Evolutionary conservation across 495 filamentous ascomycete species (phyloP).

Genomic region (Penicillium lividum): DNA sequence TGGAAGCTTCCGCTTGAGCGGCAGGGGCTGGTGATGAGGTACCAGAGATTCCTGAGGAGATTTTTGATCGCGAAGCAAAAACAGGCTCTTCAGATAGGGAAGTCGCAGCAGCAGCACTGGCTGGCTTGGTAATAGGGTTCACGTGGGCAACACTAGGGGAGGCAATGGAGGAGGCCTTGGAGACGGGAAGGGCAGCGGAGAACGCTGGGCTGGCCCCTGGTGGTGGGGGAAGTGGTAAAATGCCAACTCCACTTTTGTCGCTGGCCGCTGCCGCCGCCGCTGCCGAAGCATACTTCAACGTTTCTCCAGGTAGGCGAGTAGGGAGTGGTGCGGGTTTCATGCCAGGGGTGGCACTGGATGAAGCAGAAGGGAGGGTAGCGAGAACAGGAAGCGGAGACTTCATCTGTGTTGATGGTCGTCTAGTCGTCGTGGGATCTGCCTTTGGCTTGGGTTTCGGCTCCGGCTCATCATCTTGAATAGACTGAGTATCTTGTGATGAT

Average conservation of each 20-base stretch:
- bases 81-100: conserved; percentile 38
- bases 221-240: conserved; percentile 86
- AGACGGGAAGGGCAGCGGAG: conserved; percentile 42
- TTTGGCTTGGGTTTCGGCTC: conserved; percentile 62
- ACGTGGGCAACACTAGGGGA: conserved; percentile 56
- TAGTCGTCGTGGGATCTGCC: conserved; percentile 46
- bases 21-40: conserved; percentile 21
- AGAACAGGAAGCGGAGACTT: conserved; percentile 91
- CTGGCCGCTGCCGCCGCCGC: conserved; percentile 93
- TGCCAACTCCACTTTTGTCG: conserved; percentile 85
- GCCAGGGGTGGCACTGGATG: conserved; percentile 63
- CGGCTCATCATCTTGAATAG: conserved; percentile 77
- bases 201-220: conserved; percentile 60
- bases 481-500: conserved; percentile 94
- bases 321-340: conserved; percentile 94
- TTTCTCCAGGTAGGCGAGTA: conserved; percentile 80
- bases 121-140: conserved; percentile 50
- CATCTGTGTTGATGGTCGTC: conserved; percentile 86
- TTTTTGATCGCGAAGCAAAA: conserved; percentile 45
- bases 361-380: conserved; percentile 65
- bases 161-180: conserved; percentile 50
- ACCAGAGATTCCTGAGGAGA: conserved; percentile 34
- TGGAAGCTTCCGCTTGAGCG: conserved; percentile 45
- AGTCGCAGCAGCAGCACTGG: conserved; percentile 34
- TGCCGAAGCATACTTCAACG: conserved; percentile 93